Conservation (phyloP, 805 yeast species). For the Lipomyces spencermartinsiae region DNA sequence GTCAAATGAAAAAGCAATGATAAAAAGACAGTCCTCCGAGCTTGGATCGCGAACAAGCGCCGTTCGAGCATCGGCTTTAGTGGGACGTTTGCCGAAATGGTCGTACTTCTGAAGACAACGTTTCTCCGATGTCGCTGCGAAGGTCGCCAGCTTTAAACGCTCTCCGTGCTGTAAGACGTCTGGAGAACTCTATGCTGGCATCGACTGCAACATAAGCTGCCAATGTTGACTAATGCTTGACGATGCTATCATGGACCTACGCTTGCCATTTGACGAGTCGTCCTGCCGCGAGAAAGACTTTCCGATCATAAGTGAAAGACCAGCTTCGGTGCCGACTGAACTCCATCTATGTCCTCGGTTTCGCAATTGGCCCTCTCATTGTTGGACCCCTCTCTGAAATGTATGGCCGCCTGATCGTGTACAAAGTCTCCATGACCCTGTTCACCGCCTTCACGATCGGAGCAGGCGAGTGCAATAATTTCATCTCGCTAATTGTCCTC, state of each 20-base stretch:
- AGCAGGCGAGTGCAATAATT: slow-evolving; percentile 49
- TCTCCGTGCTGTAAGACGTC: neutral
- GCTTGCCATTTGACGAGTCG: slow-evolving; percentile 5
- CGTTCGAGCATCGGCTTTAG: neutral
- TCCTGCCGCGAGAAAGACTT: slow-evolving; percentile 9
- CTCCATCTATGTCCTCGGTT: slow-evolving; percentile 62
- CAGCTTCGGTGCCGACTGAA: neutral
- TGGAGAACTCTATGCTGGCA: neutral
- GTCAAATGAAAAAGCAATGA: neutral
- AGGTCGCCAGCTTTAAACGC: slow-evolving; percentile 2
- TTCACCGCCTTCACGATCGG: slow-evolving; percentile 50
- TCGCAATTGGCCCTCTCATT: slow-evolving; percentile 53
- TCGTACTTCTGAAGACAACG: neutral
- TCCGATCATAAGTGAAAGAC: neutral
- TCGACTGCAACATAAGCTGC: neutral
- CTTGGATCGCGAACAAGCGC: neutral
- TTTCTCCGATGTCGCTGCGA: neutral
- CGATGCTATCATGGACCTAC: slow-evolving; percentile 1
- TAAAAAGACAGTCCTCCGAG: neutral
- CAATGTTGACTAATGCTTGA: neutral
- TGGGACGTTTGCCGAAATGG: neutral
- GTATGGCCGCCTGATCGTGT: slow-evolving; percentile 71
- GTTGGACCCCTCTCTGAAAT: slow-evolving; percentile 70
- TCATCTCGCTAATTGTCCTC: slow-evolving; percentile 64
- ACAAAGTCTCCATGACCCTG: slow-evolving; percentile 52